phyloP scores from a whole-genome alignment of 2,329 filamentous ascomycete genomes.

The Whalleya microplaca region DNA sequence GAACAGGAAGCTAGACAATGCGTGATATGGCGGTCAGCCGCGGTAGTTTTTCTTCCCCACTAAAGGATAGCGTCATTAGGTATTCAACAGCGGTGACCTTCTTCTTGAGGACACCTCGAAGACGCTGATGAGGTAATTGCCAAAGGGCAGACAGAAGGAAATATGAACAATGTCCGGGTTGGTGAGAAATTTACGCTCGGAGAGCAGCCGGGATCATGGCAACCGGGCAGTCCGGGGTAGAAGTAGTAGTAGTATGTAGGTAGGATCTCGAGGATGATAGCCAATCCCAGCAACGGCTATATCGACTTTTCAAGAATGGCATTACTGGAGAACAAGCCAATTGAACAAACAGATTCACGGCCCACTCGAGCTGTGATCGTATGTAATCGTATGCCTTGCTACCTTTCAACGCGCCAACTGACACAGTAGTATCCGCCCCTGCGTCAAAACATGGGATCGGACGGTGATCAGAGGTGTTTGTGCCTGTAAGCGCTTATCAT shows the following conservation, averaged over 20 bases:
- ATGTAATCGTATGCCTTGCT: not conserved
- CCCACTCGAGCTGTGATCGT: slow-evolving; percentile 24
- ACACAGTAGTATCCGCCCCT: slow-evolving; percentile 26
- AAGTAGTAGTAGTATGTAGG: no score
- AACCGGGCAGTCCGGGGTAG: slow-evolving; percentile 9
- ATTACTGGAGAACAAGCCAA: slow-evolving; percentile 6
- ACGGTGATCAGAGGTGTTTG: slow-evolving; percentile 13
- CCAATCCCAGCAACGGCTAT: not conserved
- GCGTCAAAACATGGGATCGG: slow-evolving; percentile 18
- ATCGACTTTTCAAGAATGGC: slow-evolving; percentile 23
- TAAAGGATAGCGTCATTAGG: slow-evolving; percentile 11
- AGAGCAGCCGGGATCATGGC: slow-evolving; percentile 19
- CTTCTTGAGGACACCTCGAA: not conserved
- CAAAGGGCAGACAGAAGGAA: not conserved
- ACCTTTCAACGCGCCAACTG: slow-evolving; percentile 26
- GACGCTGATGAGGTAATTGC: slow-evolving; percentile 13
- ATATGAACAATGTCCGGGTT: not conserved
- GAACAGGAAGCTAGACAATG: slow-evolving; percentile 3
- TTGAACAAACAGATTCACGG: slow-evolving; percentile 4
- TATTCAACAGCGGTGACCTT: slow-evolving; percentile 4
- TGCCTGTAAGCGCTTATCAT: slow-evolving; percentile 20
- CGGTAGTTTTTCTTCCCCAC: slow-evolving; percentile 19
- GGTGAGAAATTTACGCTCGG: slow-evolving; percentile 12
- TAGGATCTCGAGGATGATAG: slow-evolving; percentile 11
- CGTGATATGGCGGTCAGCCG: slow-evolving; percentile 24